Evolutionary conservation across 2,329 filamentous ascomycete genomes (phyloP).

Genomic region (Didymosphaeria variabile): DNA sequence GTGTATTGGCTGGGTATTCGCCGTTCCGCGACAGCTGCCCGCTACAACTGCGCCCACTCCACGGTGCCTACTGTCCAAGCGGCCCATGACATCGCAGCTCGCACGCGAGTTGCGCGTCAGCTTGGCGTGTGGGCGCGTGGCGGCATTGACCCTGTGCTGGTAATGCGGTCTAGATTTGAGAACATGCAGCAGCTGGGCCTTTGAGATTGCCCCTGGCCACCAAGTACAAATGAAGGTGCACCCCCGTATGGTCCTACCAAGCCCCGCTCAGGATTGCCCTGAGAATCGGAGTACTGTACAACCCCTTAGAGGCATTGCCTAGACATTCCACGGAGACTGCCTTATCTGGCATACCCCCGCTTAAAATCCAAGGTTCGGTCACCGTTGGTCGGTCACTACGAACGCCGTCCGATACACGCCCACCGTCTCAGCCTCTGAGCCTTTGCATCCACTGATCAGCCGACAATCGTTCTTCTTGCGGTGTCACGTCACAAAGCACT

Average conservation of each 20-base stretch:
- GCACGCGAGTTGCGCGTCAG: constrained; percentile 14
- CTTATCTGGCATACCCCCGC: constrained; percentile 13
- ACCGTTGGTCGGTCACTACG: constrained; percentile 24
- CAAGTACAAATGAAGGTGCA: constrained; percentile 36
- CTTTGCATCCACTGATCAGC: constrained; percentile 13
- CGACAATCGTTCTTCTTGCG: background rate
- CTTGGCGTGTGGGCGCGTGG: constrained; percentile 31
- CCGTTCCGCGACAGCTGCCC: no score
- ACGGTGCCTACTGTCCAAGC: background rate
- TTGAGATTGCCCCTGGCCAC: background rate
- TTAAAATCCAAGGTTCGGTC: constrained; percentile 23
- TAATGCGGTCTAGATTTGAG: constrained; percentile 35
- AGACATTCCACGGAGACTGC: constrained; percentile 10
- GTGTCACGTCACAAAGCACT: constrained; percentile 10
- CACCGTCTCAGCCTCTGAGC: constrained; percentile 8
- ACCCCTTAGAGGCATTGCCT: background rate
- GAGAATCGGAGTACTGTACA: constrained; percentile 7
- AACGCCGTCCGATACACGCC: constrained; percentile 6
- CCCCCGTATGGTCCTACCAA: constrained; percentile 24
- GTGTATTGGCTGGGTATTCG: background rate
- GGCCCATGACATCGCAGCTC: constrained; percentile 6
- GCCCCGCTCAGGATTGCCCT: constrained; percentile 9
- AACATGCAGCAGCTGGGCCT: constrained; percentile 29
- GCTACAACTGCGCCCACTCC: constrained; percentile 1
- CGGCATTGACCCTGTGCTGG: constrained; percentile 36